A percentile compares a stretch with the other conserved stretches of the same genome.
These are phyloP conservation scores for Talaromyces ruber DNA, from an alignment of 495 filamentous ascomycete genomes.

Conservation along the genomic window DNA sequence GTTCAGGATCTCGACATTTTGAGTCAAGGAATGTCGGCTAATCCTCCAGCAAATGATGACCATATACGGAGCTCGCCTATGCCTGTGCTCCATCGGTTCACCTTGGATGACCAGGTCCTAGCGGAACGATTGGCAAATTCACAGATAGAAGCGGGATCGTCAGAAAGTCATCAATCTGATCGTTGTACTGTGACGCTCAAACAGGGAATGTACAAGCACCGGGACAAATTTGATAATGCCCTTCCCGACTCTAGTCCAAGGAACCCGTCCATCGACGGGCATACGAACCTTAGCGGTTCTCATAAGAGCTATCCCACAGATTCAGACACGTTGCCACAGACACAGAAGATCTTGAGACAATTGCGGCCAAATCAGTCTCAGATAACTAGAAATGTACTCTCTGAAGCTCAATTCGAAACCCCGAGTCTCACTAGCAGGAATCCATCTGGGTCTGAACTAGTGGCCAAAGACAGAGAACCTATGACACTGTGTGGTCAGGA, in stretches of 20 bases:
- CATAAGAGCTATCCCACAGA: background rate
- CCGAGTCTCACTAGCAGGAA: background rate
- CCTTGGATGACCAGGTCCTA: conserved; percentile 6
- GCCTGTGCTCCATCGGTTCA: conserved; percentile 5
- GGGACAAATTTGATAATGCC: background rate
- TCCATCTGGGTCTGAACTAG: background rate
- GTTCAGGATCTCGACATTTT: background rate
- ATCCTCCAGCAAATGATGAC: background rate
- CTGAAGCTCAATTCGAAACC: background rate
- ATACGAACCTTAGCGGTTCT: background rate
- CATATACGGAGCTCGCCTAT: background rate
- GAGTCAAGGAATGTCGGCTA: background rate
- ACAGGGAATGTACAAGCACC: background rate
- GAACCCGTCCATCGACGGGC: background rate
- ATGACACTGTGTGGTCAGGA: background rate
- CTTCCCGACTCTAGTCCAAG: background rate
- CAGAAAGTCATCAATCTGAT: background rate
- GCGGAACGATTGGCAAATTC: background rate
- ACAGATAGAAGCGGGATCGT: background rate
- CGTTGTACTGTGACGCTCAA: background rate
- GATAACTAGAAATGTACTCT: too few species aligned
- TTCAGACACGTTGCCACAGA: conserved; percentile 4
- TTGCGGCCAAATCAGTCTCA: background rate
- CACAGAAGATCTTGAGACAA: conserved; percentile 1
- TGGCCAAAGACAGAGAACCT: too few species aligned